A percentile compares a stretch with the other conserved stretches of the same genome.
These are phyloP conservation scores for Miscanthus sacchariflorus DNA, from an alignment of 202 grass and related monocot species.

Conservation along the genomic window DNA sequence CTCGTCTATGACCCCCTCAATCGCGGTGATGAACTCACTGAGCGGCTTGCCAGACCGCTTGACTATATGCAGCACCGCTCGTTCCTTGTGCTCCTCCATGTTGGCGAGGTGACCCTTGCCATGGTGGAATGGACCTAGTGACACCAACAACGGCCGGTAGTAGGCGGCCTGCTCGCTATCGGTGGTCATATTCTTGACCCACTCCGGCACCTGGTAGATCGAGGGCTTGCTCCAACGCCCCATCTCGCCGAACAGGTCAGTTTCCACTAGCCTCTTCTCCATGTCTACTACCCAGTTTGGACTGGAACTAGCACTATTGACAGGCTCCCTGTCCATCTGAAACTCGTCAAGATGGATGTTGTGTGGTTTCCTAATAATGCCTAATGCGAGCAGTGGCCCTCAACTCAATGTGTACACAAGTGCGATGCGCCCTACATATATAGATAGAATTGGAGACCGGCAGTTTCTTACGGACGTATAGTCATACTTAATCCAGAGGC, in stretches of 20 bases:
- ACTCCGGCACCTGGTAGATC: neutral
- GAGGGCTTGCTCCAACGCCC: neutral
- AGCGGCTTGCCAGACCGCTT: conserved; percentile 36
- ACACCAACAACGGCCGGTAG: conserved; percentile 48
- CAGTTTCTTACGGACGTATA: too few species aligned
- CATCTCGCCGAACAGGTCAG: neutral
- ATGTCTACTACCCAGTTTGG: neutral
- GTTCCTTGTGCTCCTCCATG: conserved; percentile 69
- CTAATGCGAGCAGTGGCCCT: too few species aligned
- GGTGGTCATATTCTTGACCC: neutral
- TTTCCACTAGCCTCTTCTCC: neutral
- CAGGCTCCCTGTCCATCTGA: too few species aligned
- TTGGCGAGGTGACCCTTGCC: neutral
- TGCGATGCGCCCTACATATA: too few species aligned
- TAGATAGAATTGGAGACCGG: too few species aligned
- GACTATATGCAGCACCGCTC: conserved; percentile 56
- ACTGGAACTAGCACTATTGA: too few species aligned
- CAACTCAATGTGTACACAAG: too few species aligned
- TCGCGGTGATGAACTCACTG: conserved; percentile 4
- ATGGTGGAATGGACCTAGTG: conserved; percentile 63
- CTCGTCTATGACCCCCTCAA: conserved; percentile 26
- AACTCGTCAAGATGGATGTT: too few species aligned
- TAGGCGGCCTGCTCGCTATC: conserved; percentile 6
- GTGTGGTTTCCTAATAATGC: too few species aligned
- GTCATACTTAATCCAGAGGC: too few species aligned